phyloP scores from a whole-genome alignment of 2,329 filamentous ascomycete genomes.

The Thermothelomyces thermophilus region DNA sequence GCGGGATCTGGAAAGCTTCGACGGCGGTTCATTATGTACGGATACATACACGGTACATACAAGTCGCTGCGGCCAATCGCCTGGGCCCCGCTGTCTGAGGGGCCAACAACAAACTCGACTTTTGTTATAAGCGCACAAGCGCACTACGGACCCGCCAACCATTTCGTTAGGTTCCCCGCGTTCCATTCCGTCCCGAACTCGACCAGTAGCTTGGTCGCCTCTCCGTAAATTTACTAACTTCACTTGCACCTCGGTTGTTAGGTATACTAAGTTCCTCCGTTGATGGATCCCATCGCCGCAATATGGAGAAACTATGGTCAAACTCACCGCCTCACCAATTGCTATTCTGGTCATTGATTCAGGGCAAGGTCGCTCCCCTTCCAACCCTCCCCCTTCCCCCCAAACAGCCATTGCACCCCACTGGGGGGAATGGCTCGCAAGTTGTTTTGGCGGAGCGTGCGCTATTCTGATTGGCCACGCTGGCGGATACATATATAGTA shows the following conservation, averaged over 20 bases:
- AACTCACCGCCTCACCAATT: slow-evolving; percentile 1
- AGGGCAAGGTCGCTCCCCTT: too few species aligned
- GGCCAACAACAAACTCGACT: not conserved
- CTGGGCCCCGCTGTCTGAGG: not conserved
- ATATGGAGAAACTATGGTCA: not conserved
- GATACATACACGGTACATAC: too few species aligned
- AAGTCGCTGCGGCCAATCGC: slow-evolving; percentile 1
- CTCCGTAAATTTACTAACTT: too few species aligned
- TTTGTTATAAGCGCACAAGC: too few species aligned
- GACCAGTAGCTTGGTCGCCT: not conserved
- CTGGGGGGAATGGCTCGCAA: not conserved
- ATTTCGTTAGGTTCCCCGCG: not conserved
- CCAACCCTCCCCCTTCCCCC: not conserved
- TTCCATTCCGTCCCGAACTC: slow-evolving; percentile 5
- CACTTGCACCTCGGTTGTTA: too few species aligned
- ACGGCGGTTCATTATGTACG: too few species aligned
- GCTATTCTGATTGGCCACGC: not conserved
- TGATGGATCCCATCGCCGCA: not conserved
- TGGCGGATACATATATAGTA: too few species aligned
- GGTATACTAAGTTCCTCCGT: too few species aligned
- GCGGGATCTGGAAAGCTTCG: slow-evolving; percentile 8
- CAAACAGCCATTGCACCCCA: not conserved
- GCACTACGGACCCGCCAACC: not conserved
- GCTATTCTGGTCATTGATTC: slow-evolving; percentile 8
- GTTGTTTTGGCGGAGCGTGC: too few species aligned